phyloP scores from a whole-genome alignment of 106 monocot species.

The Dendrobium chrysotoxum region DNA sequence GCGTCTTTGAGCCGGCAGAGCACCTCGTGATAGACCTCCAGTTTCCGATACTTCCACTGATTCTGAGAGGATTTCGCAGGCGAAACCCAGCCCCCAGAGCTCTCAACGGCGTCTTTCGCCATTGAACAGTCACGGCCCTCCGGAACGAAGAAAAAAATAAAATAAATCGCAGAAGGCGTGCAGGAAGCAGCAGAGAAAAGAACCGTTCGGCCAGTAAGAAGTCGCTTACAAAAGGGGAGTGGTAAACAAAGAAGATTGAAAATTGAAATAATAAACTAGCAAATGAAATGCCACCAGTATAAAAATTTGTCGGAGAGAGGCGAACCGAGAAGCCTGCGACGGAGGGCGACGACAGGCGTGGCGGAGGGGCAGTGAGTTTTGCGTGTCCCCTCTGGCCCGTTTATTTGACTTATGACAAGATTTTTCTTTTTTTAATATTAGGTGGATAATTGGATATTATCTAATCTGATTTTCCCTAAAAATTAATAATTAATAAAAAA shows the following conservation, averaged over 20 bases:
- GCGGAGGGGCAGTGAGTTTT: too few species aligned
- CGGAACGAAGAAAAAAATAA: neutral
- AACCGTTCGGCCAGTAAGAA: neutral
- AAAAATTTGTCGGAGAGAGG: too few species aligned
- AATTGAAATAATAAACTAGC: neutral
- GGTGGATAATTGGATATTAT: too few species aligned
- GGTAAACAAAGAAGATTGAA: neutral
- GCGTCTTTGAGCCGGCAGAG: slow-evolving; percentile 22
- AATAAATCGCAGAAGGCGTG: neutral
- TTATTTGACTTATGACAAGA: too few species aligned
- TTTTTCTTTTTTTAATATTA: too few species aligned
- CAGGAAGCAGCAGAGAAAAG: neutral
- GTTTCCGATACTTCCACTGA: slow-evolving; percentile 17
- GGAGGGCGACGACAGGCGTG: too few species aligned
- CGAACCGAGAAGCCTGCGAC: too few species aligned
- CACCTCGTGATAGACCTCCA: slow-evolving; percentile 39
- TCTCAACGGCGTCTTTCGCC: slow-evolving; percentile 19
- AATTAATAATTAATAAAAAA: too few species aligned
- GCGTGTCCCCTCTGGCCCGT: too few species aligned
- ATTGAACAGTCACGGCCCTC: neutral
- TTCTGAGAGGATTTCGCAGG: neutral
- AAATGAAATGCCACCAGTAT: too few species aligned
- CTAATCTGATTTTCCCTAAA: too few species aligned
- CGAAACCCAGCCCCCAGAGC: slow-evolving; percentile 11
- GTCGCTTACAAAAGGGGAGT: neutral